Conservation (phyloP, 495 filamentous ascomycete species). For the Podospora fimiseda region DNA sequence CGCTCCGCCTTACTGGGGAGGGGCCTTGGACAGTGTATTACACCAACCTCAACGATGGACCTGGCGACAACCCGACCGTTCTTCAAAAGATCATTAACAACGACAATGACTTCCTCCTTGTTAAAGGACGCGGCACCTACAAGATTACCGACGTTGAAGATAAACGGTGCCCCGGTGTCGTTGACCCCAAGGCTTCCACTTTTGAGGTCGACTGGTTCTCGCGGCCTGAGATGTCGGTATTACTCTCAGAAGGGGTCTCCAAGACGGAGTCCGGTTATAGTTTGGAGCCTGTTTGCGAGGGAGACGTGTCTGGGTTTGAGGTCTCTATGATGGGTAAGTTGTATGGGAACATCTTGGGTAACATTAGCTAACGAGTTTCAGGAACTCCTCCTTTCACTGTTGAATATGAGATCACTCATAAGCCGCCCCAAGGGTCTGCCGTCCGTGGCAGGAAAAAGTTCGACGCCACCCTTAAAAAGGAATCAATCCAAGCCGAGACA, state of each 20-base stretch:
- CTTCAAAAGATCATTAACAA: slow-evolving; percentile 37
- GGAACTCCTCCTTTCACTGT: slow-evolving; percentile 76
- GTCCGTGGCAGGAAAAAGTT: slow-evolving; percentile 58
- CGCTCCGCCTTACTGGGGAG: slow-evolving; percentile 75
- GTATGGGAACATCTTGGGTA: background rate
- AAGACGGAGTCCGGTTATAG: slow-evolving; percentile 45
- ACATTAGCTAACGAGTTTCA: slow-evolving; percentile 21
- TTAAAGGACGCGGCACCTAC: slow-evolving; percentile 64
- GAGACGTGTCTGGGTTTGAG: slow-evolving; percentile 83
- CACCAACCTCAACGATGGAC: slow-evolving; percentile 51
- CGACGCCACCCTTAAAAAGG: slow-evolving; percentile 61
- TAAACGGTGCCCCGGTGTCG: slow-evolving; percentile 67
- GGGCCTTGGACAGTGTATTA: slow-evolving; percentile 76
- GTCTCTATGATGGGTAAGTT: slow-evolving; percentile 64
- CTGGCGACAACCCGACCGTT: slow-evolving; percentile 12
- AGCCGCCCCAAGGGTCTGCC: slow-evolving; percentile 54
- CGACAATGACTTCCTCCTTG: slow-evolving; percentile 65
- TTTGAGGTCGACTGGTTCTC: slow-evolving; percentile 83
- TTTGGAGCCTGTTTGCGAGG: slow-evolving; percentile 85
- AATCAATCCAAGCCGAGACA: slow-evolving; percentile 78
- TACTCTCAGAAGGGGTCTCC: slow-evolving; percentile 53
- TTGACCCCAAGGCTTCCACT: slow-evolving; percentile 61
- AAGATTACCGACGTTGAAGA: slow-evolving; percentile 72
- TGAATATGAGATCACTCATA: slow-evolving; percentile 70
- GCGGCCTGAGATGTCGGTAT: slow-evolving; percentile 63